Evolutionary conservation across 75 land plant genomes (phyloP), one percentile per base, ranked within the genome.

Genomic region (Pinus tabuliformis): DNA sequence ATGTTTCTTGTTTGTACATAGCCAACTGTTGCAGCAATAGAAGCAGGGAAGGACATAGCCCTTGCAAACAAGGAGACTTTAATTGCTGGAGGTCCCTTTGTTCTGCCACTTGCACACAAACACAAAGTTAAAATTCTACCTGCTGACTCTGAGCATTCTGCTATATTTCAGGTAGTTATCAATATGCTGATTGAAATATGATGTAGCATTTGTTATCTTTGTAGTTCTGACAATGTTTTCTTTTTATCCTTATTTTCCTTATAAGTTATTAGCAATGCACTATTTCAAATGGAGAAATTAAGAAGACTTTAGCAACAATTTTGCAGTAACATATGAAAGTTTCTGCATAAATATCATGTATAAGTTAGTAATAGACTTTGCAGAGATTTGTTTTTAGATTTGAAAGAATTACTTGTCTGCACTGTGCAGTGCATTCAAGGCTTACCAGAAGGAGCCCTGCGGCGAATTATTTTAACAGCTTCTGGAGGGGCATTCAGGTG

Each of bases 401-500:
- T 78, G 72, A 39, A 20, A 57, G 52, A 59, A 18, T 42, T 61
- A 73, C 49, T 22, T 84, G 64, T 81, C 18, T 82, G 79, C 89
- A 96, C 97, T 96, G 99, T 83, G 79, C 89, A 96, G 99, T 96
- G 99, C 80, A 92, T 96, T 62, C 99, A 96, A 82, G 99, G 99
- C 15, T 86, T 96, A 78, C 97, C 99, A 59, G 91, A 90, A 76
- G 97, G 97, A 70, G 97, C 98, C 60, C 82, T 96, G 58, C 78
- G 99, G 37, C 89, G 97, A 59, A 87, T 96, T 57, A 85, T 96
- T 78, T 85, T 96, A 61, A 96, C 99, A 79, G 99, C 99, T 52
- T 96, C 99, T 84, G 99, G 99, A 66, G 97, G 99, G 39, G 91
- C 99, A 60, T 96, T 96, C 81, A 94, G 99, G 99, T 96, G 20